phyloP scores from a whole-genome alignment of 371 early-diverging fungal genomes.

The Chytridium lagenaria region DNA sequence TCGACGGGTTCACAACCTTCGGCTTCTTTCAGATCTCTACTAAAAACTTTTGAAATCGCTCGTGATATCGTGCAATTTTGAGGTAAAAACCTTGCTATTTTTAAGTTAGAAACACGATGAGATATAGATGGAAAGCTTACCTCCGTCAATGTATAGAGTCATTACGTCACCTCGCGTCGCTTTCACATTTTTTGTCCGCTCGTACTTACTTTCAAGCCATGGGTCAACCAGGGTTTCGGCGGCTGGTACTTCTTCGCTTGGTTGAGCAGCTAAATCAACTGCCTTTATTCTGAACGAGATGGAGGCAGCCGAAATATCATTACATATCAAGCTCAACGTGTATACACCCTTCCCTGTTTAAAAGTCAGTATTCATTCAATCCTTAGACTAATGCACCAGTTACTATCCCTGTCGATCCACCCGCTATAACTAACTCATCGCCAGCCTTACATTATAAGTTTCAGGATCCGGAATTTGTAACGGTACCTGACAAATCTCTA shows the following conservation, averaged over 20 bases:
- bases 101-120: neutral
- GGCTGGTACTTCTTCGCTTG: neutral
- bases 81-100: conserved; percentile 22
- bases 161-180: neutral
- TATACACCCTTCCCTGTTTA: too few relatives aligned
- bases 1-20: neutral
- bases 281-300: too few relatives aligned
- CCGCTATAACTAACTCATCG: too few relatives aligned
- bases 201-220: neutral
- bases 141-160: conserved; percentile 5
- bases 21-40: neutral
- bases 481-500: too few relatives aligned
- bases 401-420: too few relatives aligned
- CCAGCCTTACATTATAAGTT: too few relatives aligned
- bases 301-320: too few relatives aligned
- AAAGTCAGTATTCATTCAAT: too few relatives aligned
- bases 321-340: too few relatives aligned
- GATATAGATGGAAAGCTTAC: neutral
- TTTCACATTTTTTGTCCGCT: conserved; percentile 3
- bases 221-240: neutral
- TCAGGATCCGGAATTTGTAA: too few relatives aligned
- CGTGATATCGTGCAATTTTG: conserved; percentile 25
- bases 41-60: conserved; percentile 3
- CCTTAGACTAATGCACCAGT: too few relatives aligned
- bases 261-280: too few relatives aligned